Base-by-base conservation (phyloP, 192 early-diverging fungal species). In the Blastocladiella britannica region DNA sequence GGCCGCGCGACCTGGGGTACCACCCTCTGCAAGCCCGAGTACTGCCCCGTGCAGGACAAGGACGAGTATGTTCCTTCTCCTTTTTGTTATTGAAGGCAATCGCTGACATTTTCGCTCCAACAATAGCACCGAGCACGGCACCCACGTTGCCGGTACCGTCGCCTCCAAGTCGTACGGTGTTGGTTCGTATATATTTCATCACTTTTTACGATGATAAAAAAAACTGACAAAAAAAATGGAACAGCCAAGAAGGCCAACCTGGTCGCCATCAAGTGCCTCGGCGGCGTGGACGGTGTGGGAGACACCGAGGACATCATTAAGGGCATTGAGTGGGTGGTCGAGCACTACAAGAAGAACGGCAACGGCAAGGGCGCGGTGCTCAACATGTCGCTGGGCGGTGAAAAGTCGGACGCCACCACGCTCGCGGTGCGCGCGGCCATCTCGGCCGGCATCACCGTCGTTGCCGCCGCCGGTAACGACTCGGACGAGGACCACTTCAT, bases 121-220 rank as follows among this genome's bases (percentile, higher is more conserved):
- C 29, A 6, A 0, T 47, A 9, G 15, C 37, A 20, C n/a, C 37
- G 4, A 20, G 15, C 1, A 47, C 37, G n/a, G 91, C 62, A 85
- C 91, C n/a, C 91, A 95, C 60, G 80, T 82, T 53, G 86, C 91
- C 1, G 91, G 91, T 56, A 92, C 85, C 2, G 82, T 92, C 63
- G 89, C 82, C 7, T 86, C 84, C 55, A 75, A 73, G 56, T 74
- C 71, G 24, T 94, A 78, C 57, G 91, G 91, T 62, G 88, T 94
- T 29, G n/a, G n/a, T n/a, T n/a, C n/a, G n/a, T n/a, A n/a, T n/a
- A n/a, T n/a, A n/a, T n/a, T n/a, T n/a, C n/a, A n/a, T n/a, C 62
- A 64, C 24, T 78, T 73, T 31, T 56, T 67, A 55, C 6, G 25
- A 15, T 55, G n/a, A n/a, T n/a, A n/a, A n/a, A n/a, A n/a, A n/a